Evolutionary conservation across 179 eudicot genomes (phyloP).

Genomic region (Silene vulgaris): DNA sequence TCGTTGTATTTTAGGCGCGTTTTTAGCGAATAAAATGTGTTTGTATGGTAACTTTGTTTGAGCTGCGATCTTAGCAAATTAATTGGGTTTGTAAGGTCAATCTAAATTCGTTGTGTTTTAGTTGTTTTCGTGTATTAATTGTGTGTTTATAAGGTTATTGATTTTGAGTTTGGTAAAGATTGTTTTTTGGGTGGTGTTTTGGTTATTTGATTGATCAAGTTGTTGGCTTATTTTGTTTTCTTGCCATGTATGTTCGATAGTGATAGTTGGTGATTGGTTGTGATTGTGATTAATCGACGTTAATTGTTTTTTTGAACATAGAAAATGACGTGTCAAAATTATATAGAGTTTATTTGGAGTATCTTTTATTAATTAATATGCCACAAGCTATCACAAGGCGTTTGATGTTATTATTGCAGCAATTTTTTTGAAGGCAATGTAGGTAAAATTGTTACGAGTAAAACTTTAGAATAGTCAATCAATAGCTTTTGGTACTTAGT

Average conservation of each 20-base stretch:
- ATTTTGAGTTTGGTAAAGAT: not conserved
- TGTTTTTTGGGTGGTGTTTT: not conserved
- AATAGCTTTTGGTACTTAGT: not conserved
- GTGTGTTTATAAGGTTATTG: not conserved
- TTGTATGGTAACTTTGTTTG: not conserved
- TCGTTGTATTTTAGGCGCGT: not conserved
- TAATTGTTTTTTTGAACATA: not conserved
- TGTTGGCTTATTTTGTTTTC: constrained; percentile 1
- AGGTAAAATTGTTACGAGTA: too few relatives aligned
- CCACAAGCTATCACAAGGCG: not conserved
- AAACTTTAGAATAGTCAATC: not conserved
- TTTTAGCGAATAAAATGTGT: not conserved
- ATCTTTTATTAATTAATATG: not conserved
- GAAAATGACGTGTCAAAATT: constrained; percentile 1
- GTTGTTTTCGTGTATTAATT: not conserved
- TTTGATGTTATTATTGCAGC: not conserved
- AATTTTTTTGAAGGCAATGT: too few relatives aligned
- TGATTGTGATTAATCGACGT: constrained; percentile 1
- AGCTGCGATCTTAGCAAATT: not conserved
- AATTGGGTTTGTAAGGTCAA: not conserved
- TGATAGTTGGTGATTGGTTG: constrained; percentile 2
- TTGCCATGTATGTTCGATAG: constrained; percentile 2
- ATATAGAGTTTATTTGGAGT: not conserved
- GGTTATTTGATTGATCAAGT: not conserved
- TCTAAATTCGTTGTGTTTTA: not conserved